Base-by-base conservation (phyloP, 2,329 filamentous ascomycete species). In the Curvularia hawaiiensis region DNA sequence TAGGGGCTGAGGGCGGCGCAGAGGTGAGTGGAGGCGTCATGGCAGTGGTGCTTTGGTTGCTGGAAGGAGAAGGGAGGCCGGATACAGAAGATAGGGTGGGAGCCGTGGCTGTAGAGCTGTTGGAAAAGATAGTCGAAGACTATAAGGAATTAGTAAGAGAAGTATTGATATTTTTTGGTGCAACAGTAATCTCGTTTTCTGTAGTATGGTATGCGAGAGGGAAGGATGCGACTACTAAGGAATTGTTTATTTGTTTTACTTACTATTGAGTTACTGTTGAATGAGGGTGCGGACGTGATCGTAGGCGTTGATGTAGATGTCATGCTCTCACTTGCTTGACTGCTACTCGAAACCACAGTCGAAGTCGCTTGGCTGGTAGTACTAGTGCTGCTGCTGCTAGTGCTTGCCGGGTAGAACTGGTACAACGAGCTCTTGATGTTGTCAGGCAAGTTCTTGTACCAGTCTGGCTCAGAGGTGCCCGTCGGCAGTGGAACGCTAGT, bases 371-470 rank as follows among this genome's bases (percentile, higher is more conserved):
- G 48, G 12, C 38, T 39, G 16, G 47, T 31, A 20, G n/a, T 26
- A 7, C 41, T 18, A 28, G 22, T 28, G 26, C 46, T 50, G 16
- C 16, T 45, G 7, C 41, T 18, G 28, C 30, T 28, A 33, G 43
- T 50, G 12, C 16, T 44, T 14, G 44, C 62, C 8, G 63, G 63
- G 39, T 66, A 66, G 7, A 63, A 54, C 7, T 22, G 24, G 3
- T 58, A 56, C 2, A 66, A 47, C 24, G 61, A 31, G 4, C 35
- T 49, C 50, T 64, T 66, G 24, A 64, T 51, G 12, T 64, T 58
- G 11, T 16, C 50, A 9, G 63, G 62, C 8, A 66, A 51, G 18
- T 60, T 58, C 24, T 46, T 43, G 51, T 61, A 65, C 61, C 62
- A 67, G n/a, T 54, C 47, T 6, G 63, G 61, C 18, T 57, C 48